Evolutionary conservation across 208 protist genomes (phyloP), one percentile per base, ranked within the genome.

Genomic region (Trypanosoma platydactyli): DNA sequence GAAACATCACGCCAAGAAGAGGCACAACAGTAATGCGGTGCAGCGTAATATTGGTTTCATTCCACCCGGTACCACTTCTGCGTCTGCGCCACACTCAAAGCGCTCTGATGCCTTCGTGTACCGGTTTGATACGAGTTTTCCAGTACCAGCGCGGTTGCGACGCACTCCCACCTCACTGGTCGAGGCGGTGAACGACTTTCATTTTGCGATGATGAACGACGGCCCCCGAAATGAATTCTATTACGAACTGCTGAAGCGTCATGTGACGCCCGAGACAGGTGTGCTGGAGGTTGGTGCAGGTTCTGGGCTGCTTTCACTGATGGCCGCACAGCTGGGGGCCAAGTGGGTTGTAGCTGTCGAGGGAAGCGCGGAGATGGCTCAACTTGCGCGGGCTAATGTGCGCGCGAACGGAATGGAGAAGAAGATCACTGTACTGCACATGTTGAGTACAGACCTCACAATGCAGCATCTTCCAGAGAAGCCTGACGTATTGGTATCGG

Each of bases 121-220:
- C 48, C 78, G 77, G 29, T 92, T 94, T 57, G 88, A 92, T 51
- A 49, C 59, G 50, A 76, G 89, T 66, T 77, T 95, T 56, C 78
- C 78, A 27, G 82, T 97, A 12, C 88, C 92, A 16, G 48, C 46
- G 27, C 89, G 89, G 22, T 73, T 97, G 42, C 73, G 78, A 16
- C 71, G 76, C 51, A 78, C 82, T 16, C 80, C 84, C 15, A 70
- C 61, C 24, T 83, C 81, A 22, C 73, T 97, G 3, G 81, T 97
- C 1, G 88, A 94, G 68, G 86, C 91, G 3, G 91, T 95, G n/a
- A 97, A 97, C 75, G 94, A 97, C 66, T 97, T 94, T 40, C 94
- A 97, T 73, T 97, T 79, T 35, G 94, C 94, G 4, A 97, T 97
- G 91, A 94, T 97, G 90, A 97, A 97, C 65, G 94, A 97, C 77